These are phyloP conservation scores for Bathelium albidoporum DNA, from an alignment of 495 filamentous ascomycete species.

Conservation along the genomic window DNA sequence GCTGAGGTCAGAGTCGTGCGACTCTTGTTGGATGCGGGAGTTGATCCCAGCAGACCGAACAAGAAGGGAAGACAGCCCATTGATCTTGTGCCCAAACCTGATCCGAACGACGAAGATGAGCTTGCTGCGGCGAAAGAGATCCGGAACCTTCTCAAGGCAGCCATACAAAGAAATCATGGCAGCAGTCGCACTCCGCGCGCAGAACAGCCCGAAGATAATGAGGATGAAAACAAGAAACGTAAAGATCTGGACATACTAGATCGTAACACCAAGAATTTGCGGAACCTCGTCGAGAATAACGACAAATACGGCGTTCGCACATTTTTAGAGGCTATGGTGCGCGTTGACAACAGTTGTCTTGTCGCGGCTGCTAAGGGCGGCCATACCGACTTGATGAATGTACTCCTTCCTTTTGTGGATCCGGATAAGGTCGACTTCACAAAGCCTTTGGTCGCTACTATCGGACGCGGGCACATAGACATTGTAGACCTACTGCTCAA, in stretches of 20 bases:
- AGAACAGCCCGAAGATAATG: slow-evolving; percentile 30
- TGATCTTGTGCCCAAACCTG: slow-evolving; percentile 49
- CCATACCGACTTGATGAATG: slow-evolving; percentile 73
- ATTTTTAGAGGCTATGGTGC: slow-evolving; percentile 64
- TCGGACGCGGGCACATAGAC: slow-evolving; percentile 77
- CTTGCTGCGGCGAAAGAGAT: slow-evolving; percentile 39
- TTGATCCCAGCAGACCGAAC: slow-evolving; percentile 81
- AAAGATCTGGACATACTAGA: slow-evolving; percentile 28
- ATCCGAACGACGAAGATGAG: slow-evolving; percentile 52
- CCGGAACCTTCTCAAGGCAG: slow-evolving; percentile 39
- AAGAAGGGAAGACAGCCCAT: slow-evolving; percentile 77
- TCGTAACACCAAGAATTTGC: slow-evolving; percentile 54
- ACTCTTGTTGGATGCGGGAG: slow-evolving; percentile 63
- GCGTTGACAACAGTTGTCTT: slow-evolving; percentile 74
- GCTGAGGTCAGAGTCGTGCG: slow-evolving; percentile 85
- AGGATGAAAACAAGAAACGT: slow-evolving; percentile 43
- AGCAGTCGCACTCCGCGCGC: slow-evolving; percentile 26
- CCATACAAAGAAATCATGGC: slow-evolving; percentile 29
- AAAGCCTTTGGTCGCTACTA: slow-evolving; percentile 89
- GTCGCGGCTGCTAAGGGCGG: slow-evolving; percentile 88
- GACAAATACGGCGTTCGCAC: slow-evolving; percentile 69
- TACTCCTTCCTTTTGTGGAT: slow-evolving; percentile 79
- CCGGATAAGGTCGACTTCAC: slow-evolving; percentile 53
- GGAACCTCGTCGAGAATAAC: slow-evolving; percentile 70
- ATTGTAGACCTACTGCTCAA: slow-evolving; percentile 71